phyloP scores from a whole-genome alignment of 441 rosid species.

The Mallotus repandus region DNA sequence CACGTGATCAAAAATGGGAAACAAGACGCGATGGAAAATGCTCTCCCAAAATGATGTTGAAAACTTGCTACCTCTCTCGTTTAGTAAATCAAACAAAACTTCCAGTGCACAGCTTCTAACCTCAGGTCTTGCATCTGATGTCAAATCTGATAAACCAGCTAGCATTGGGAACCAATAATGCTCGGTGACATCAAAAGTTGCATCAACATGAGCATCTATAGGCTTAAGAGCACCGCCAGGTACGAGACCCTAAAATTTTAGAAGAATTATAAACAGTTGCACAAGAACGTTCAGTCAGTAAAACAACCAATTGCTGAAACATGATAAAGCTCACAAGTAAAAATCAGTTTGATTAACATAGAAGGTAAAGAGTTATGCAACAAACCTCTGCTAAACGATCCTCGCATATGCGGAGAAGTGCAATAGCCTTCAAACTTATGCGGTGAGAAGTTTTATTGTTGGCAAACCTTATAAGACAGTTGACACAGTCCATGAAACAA shows the following conservation, averaged over 20 bases:
- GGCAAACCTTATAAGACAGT: constrained; percentile 98
- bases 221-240: constrained; percentile 97
- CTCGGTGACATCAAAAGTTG: constrained; percentile 83
- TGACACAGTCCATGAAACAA: constrained; percentile 99
- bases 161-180: constrained; percentile 99
- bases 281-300: constrained; percentile 12
- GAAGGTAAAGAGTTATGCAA: constrained; percentile 9
- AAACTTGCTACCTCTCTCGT: constrained; percentile 97
- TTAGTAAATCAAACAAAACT: constrained; percentile 96
- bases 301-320: constrained; percentile 23
- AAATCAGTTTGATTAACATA: constrained; percentile 1
- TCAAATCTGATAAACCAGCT: constrained; percentile 98
- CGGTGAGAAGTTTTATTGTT: constrained; percentile 92
- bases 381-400: constrained; percentile 99
- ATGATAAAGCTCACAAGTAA: constrained; percentile 14
- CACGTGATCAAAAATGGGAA: constrained; percentile 98
- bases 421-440: constrained; percentile 99
- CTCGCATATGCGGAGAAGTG: constrained; percentile 98
- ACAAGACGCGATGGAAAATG: constrained; percentile 95
- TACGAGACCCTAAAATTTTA: constrained; percentile 72
- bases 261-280: constrained; percentile 17
- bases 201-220: constrained; percentile 53
- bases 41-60: constrained; percentile 98
- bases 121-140: constrained; percentile 92
- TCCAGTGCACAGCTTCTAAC: constrained; percentile 98